phyloP scores from a whole-genome alignment of 2,329 filamentous ascomycete genomes.

The Purpureocillium takamizusanense region DNA sequence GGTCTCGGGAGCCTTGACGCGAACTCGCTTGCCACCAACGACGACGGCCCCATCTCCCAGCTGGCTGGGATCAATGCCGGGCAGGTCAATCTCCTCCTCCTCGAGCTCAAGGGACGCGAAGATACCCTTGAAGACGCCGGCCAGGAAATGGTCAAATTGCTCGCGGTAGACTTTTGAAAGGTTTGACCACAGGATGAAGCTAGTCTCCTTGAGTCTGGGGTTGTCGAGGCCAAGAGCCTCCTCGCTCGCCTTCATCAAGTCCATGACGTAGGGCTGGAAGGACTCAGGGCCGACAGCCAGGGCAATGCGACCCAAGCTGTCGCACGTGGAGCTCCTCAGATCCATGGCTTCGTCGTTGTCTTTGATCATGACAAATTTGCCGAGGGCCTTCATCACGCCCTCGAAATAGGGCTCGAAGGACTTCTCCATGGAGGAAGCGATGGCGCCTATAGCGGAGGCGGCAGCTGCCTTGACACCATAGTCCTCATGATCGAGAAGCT shows the following conservation, averaged over 20 bases:
- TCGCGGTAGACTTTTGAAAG: conserved; percentile 90
- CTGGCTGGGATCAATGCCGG: conserved; percentile 45
- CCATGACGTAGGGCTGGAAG: conserved; percentile 86
- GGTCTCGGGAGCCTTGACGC: conserved; percentile 53
- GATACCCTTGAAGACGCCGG: conserved; percentile 69
- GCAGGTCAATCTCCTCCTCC: conserved; percentile 77
- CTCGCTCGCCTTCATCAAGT: conserved; percentile 86
- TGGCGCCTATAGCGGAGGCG: conserved; percentile 81
- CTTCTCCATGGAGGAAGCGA: conserved; percentile 75
- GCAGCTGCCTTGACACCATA: conserved; percentile 84
- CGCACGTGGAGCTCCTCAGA: conserved; percentile 79
- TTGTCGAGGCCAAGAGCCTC: conserved; percentile 84
- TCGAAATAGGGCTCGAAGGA: conserved; percentile 89
- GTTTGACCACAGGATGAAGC: conserved; percentile 93
- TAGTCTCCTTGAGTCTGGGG: conserved; percentile 86
- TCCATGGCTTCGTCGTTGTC: conserved; percentile 84
- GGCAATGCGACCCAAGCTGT: conserved; percentile 90
- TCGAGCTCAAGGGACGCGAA: conserved; percentile 80
- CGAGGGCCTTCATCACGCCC: conserved; percentile 81
- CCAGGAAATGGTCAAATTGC: conserved; percentile 69
- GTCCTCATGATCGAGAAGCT: conserved; percentile 75
- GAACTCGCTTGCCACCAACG: conserved; percentile 76
- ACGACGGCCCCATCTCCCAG: conserved; percentile 69
- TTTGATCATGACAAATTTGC: conserved; percentile 76
- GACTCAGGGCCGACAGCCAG: conserved; percentile 74